Percentiles rank a stretch among this genome's conserved stretches.
These are phyloP conservation scores for Arxiozyma heterogenica DNA, from an alignment of 1,139 yeast genomes.

Conservation along the genomic window DNA sequence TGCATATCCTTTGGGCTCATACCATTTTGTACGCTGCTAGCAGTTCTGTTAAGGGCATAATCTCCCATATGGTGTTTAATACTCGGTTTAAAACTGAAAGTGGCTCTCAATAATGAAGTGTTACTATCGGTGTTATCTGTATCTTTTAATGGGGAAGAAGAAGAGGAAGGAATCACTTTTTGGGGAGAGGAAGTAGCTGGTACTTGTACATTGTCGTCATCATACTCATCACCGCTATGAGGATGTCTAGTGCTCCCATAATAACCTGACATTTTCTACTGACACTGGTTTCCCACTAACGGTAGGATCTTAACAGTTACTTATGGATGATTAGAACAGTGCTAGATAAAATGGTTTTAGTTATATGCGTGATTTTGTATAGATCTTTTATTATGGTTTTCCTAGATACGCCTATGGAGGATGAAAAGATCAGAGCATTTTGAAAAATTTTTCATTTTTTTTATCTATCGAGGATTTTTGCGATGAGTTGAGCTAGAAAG, in stretches of 20 bases:
- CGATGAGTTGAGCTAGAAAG: not conserved
- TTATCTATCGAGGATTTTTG: not conserved
- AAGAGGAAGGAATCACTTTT: slow-evolving; percentile 18
- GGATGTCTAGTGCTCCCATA: not conserved
- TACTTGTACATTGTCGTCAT: slow-evolving; percentile 33
- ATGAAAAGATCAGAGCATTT: not conserved
- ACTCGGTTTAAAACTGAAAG: slow-evolving; percentile 23
- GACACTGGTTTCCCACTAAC: not conserved
- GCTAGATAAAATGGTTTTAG: not conserved
- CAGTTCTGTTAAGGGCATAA: not conserved
- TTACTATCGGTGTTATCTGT: slow-evolving; percentile 1
- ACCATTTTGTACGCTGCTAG: not conserved
- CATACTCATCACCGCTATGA: not conserved
- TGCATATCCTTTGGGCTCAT: not conserved
- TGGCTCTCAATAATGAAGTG: slow-evolving; percentile 15
- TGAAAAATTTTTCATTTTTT: not conserved
- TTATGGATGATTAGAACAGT: not conserved
- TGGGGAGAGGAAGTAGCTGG: slow-evolving; percentile 39
- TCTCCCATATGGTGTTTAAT: not conserved
- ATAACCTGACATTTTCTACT: not conserved
- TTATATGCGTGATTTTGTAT: not conserved
- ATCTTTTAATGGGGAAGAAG: slow-evolving; percentile 26
- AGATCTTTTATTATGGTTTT: too few species aligned
- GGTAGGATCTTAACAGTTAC: not conserved
- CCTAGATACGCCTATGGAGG: not conserved